phyloP scores from a whole-genome alignment of 192 early-diverging fungal genomes.

The Geosiphon pyriformis region DNA sequence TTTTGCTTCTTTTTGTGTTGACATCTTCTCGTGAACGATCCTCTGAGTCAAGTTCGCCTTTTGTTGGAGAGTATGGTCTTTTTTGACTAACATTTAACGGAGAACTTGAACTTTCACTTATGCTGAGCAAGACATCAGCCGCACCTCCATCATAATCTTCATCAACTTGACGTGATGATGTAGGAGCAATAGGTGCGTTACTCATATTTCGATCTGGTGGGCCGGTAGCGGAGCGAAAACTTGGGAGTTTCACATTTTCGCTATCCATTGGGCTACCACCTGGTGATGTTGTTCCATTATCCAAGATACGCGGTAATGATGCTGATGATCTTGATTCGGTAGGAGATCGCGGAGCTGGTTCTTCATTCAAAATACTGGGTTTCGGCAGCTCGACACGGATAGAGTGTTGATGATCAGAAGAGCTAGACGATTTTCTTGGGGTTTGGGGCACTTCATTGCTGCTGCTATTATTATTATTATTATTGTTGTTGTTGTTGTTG shows the following conservation, averaged over 20 bases:
- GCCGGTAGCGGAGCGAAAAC: not conserved
- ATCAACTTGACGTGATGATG: slow-evolving; percentile 6
- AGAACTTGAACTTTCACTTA: not conserved
- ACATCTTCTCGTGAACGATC: slow-evolving; percentile 12
- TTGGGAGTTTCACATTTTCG: not conserved
- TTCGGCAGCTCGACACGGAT: not conserved
- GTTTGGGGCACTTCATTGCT: not conserved
- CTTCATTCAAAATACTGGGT: slow-evolving; percentile 10
- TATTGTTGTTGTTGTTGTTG: not conserved
- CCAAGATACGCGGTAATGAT: not conserved
- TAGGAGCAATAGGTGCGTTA: not conserved
- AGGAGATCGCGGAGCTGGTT: slow-evolving; percentile 9
- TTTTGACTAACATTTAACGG: slow-evolving; percentile 3
- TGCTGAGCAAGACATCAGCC: slow-evolving; percentile 1
- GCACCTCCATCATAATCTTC: slow-evolving; percentile 20
- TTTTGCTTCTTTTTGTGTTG: slow-evolving; percentile 12
- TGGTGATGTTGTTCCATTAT: not conserved
- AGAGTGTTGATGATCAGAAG: not conserved
- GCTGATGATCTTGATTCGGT: not conserved
- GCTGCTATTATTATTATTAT: not conserved
- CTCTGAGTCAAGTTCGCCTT: slow-evolving; percentile 7
- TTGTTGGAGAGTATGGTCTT: slow-evolving; percentile 2
- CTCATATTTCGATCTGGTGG: not conserved
- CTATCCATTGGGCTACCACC: slow-evolving; percentile 3
- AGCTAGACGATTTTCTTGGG: slow-evolving; percentile 13